Evolutionary conservation across 495 filamentous ascomycete species (phyloP), one percentile per base, ranked within the genome.

Genomic region (Penicillium tannophilum): DNA sequence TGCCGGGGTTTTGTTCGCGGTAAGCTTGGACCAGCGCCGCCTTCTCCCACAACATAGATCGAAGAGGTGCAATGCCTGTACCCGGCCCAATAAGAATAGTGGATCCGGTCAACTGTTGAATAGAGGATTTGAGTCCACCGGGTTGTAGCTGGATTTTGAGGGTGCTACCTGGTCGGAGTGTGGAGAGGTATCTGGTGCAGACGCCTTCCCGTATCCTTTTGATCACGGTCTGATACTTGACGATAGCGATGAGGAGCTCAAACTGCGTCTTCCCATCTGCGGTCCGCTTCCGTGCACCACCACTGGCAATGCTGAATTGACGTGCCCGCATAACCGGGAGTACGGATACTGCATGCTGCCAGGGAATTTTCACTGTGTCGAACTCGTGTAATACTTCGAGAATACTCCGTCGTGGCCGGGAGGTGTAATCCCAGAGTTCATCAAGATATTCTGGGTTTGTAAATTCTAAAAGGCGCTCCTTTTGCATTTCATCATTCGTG

Each of bases 361-460:
- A 91, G 0, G 93, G 91, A 5, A 99, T 86, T 55, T 85, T 85
- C 46, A 98, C 90, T 6, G 83, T 85, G 49, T 89, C 81, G 67
- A 99, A 98, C 59, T 99, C 94, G 45, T 92, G 84, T 24, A 99
- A 78, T 2, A 96, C 86, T 69, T 99, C 94, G 8, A 99, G 72
- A 62, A 97, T 95, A 60, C 88, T 93, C 43, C 94, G 87, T 47
- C 94, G 87, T 7, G 94, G 93, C 7, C 95, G 88, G 5, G 92
- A 91, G 1, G 93, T 93, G 70, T 98, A 99, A 69, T 99, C 95
- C 76, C 89, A 97, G 17, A 95, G 84, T 59, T 99, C 95, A 63
- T 98, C 92, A 10, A 90, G 81, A 67, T 87, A 89, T 17, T 87
- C 80, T 0, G 89, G 84, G 54, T 87, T 81, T 0, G 86, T 86